Evolutionary conservation across 1,139 yeast genomes (phyloP), one percentile per base, ranked within the genome.

Genomic region (Candida frijolesensis): DNA sequence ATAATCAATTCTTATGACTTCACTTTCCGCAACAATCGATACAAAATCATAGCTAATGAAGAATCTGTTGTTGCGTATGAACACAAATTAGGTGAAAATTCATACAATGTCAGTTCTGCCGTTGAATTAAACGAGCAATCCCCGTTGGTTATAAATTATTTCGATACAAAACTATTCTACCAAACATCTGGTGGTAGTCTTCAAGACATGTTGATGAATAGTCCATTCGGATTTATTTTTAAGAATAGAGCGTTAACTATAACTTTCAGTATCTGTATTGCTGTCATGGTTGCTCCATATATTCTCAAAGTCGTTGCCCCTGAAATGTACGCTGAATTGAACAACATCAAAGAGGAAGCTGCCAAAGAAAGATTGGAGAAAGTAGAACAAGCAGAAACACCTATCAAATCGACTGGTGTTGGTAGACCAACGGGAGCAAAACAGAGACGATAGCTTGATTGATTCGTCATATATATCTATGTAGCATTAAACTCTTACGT

Each of bases 181-280:
- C 76, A 72, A 54, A 54, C 53, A n/a, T 60, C 71, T 8, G 68
- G 60, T 52, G 69, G 72, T n/a, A 64, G 74, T 5, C 45, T 75
- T 15, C 47, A 50, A 10, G 73, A 68, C 44, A 66, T 76, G 69
- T 46, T 76, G 3, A 54, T 69, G 66, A 65, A 65, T 49, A 71
- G 79, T 62, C 81, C 81, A 3, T 64, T 76, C 44, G 81, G 80
- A 12, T 67, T 72, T 53, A 72, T 76, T 22, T 74, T 76, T 60
- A 65, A 62, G 51, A 76, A 68, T 58, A 65, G 58, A 35, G 47
- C 63, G n/a, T 75, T 72, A 56, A 73, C 80, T 6, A 55, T 67
- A 9, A 53, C 74, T 41, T 75, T 76, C 50, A 49, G 57, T 3
- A 55, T 68, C 10, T 57, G 68, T 47, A 46, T 71, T 35, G 65